Evolutionary conservation across 2,329 filamentous ascomycete species (phyloP), one percentile per base, ranked within the genome.

Genomic region (Aspergillus sp.): DNA sequence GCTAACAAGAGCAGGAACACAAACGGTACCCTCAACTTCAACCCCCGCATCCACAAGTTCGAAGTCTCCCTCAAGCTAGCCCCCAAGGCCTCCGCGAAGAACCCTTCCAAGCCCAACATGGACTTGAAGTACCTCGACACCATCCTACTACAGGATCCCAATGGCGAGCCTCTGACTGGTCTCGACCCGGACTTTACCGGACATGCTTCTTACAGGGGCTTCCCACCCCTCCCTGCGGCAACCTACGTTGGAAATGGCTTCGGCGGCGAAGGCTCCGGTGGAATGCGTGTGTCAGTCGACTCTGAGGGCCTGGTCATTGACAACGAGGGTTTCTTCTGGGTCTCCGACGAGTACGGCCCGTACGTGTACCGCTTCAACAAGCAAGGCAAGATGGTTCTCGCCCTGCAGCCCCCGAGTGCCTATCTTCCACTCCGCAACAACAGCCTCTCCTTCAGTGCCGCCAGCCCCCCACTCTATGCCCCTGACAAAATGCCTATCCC

Each of bases 281-380:
- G 86, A 1, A 82, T 80, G 60, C 80, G 86, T 13, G 82, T 91
- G 38, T 74, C 84, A 0, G 70, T 92, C 2, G 90, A 92, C 69
- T 77, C 84, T 0, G 90, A 92, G 77, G 89, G 89, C 1, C 77
- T 92, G 0, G 84, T 86, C 1, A 79, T 92, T 7, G 83, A 83
- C 53, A 66, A 77, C 0, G 84, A 89, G 58, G 86, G 84, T 13
- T 80, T 81, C 0, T 91, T 90, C 76, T 92, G 88, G 87, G 79
- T 91, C 45, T 84, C 81, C 7, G 89, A 92, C 70, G 89, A 91
- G 76, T 89, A 90, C 70, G 89, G 88, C 0, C 88, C 88, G 0
- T 91, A 88, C 68, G 78, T 91, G 23, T 92, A 91, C 80, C 83
- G 86, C 49, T 91, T 92, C 75, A 77, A 82, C 63, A 65, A 73